Evolutionary conservation across 805 yeast genomes (phyloP), one percentile per base, ranked within the genome.

Genomic region (Ogataea salicorniae): DNA sequence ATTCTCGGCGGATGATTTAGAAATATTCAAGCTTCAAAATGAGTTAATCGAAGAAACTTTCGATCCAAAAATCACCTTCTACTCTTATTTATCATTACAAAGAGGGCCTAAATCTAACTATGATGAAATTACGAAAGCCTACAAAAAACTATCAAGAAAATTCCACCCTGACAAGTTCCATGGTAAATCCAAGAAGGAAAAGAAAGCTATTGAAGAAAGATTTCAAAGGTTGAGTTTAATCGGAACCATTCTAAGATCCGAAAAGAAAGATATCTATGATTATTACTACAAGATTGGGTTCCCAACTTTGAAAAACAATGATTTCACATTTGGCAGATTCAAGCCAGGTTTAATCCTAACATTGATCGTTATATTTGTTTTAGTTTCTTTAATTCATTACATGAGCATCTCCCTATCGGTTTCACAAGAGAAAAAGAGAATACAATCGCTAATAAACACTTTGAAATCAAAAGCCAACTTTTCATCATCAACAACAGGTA

Each of bases 121-220:
- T 37, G 77, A 78, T 36, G 82, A 82, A 51, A 79, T 86, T 43
- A 71, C 71, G 46, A 80, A 77, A 54, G 84, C 86, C 20, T 84
- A 86, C 68, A 81, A 87, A 60, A 83, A 80, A 57, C 61, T 84
- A 33, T 83, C 96, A 2, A 73, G 84, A 45, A 73, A 72, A 52
- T 73, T 85, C 55, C 99, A 92, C 62, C 99, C 99, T 0, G 99
- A 92, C 67, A 90, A 92, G 64, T 65, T 68, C 31, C 68, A 65
- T 43, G 61, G 49, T 44, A 43, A 51, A 47, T 59, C 51, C 46
- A 46, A 53, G 29, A 50, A 50, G 33, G 43, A 62, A 39, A 71
- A 68, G 48, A 78, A 79, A 52, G 61, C 66, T 20, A 86, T 84
- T 5, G 82, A 77, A 51, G 86, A 81, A 55, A 73, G 88, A 37